Evolutionary conservation across 1,139 yeast species (phyloP).

Genomic region (Saccharomycopsis hybrid): DNA sequence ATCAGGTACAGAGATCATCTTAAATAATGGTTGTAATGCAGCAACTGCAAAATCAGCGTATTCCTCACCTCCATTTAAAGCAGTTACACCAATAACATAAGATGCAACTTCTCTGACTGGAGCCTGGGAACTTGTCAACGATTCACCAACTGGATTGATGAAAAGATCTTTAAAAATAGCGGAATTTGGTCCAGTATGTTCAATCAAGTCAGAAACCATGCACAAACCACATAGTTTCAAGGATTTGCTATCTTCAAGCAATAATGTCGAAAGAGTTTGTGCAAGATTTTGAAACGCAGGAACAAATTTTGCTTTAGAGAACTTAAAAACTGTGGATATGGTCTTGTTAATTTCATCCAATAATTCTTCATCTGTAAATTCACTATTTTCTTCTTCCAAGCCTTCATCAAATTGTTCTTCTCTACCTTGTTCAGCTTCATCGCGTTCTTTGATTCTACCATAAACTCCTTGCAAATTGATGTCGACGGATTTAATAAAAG

Average conservation of each 20-base stretch:
- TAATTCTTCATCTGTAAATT: conserved; percentile 83
- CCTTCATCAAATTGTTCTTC: conserved; percentile 54
- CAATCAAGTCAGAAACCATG: conserved; percentile 73
- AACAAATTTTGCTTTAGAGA: conserved; percentile 51
- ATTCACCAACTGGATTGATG: conserved; percentile 54
- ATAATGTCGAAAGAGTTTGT: conserved; percentile 32
- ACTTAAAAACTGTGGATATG: conserved; percentile 66
- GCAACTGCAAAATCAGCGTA: conserved; percentile 62
- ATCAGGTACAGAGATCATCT: conserved; percentile 74
- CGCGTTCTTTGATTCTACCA: conserved; percentile 66
- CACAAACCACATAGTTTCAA: conserved; percentile 75
- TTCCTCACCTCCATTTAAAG: conserved; percentile 64
- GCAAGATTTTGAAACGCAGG: conserved; percentile 58
- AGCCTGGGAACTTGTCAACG: conserved; percentile 60
- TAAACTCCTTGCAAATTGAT: conserved; percentile 61
- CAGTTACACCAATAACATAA: conserved; percentile 78
- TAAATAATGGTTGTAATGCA: conserved; percentile 67
- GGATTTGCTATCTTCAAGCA: conserved; percentile 61
- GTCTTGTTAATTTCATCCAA: conserved; percentile 81
- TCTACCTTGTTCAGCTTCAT: conserved; percentile 60
- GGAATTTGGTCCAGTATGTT: conserved; percentile 68
- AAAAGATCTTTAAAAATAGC: conserved; percentile 59
- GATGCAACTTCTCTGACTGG: conserved; percentile 85
- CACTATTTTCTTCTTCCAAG: conserved; percentile 74
- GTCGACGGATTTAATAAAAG: conserved; percentile 54